A percentile compares a stretch with the other conserved stretches of the same genome.
These are phyloP conservation scores for Limnomonas spitsbergensis DNA, from an alignment of 139 green algal species.

Conservation along the genomic window DNA sequence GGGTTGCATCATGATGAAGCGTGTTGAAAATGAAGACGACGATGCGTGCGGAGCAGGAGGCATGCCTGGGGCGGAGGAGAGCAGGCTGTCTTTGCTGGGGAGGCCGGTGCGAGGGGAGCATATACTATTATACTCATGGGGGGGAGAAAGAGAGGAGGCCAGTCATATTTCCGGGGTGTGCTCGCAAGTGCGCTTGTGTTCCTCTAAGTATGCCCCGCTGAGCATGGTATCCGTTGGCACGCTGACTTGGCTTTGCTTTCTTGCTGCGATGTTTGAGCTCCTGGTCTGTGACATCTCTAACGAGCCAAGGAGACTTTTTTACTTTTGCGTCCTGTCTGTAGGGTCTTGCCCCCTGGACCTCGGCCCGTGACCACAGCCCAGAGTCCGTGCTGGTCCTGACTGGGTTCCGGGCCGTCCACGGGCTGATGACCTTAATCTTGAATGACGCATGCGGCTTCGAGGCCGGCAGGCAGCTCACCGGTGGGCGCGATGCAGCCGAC, in stretches of 20 bases:
- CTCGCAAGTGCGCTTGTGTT: too few relatives aligned
- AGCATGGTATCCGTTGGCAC: too few relatives aligned
- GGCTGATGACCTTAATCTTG: not conserved
- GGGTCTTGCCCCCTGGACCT: not conserved
- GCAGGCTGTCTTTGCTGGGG: not conserved
- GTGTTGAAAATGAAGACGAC: not conserved
- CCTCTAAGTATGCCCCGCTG: too few relatives aligned
- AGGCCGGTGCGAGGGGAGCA: not conserved
- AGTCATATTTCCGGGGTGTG: too few relatives aligned
- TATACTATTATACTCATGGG: too few relatives aligned
- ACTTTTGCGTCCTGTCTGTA: too few relatives aligned
- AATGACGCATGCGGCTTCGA: not conserved
- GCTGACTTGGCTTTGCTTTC: too few relatives aligned
- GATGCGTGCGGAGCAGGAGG: not conserved
- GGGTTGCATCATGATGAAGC: not conserved
- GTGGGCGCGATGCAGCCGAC: not conserved
- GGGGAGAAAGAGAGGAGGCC: too few relatives aligned
- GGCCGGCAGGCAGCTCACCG: not conserved
- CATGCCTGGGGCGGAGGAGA: not conserved
- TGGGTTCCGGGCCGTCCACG: not conserved
- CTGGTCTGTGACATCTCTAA: too few relatives aligned
- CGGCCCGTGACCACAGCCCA: slow-evolving; percentile 1
- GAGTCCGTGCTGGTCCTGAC: not conserved
- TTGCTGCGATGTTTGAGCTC: too few relatives aligned
- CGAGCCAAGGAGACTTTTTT: too few relatives aligned